A percentile compares a stretch with the other conserved stretches of the same genome.
Evolutionary conservation across 495 filamentous ascomycete species (phyloP).

Genomic region (Talaromyces proteolyticus): DNA sequence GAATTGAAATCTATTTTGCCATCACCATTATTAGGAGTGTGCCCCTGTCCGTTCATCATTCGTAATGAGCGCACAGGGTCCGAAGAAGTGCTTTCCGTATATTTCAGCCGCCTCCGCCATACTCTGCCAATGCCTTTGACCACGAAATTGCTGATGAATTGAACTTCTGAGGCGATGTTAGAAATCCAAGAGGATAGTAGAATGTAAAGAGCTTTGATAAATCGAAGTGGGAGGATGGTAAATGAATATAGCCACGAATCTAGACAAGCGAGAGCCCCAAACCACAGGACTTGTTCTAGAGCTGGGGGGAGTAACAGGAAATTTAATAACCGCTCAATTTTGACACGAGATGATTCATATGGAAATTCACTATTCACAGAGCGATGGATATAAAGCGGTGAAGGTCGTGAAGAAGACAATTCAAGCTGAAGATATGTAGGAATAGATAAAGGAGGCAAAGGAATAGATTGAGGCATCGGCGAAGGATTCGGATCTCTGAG

Average conservation of each 20-base stretch:
- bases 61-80: neutral
- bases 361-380: constrained; percentile 67
- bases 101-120: constrained; percentile 55
- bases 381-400: constrained; percentile 82
- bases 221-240: constrained; percentile 87
- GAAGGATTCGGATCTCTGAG: constrained; percentile 44
- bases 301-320: constrained; percentile 76
- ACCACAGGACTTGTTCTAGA: constrained; percentile 80
- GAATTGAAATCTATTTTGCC: neutral
- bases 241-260: constrained; percentile 98
- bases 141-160: constrained; percentile 65
- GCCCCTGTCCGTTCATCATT: neutral
- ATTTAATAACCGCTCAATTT: constrained; percentile 88
- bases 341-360: constrained; percentile 94
- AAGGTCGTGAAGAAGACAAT: constrained; percentile 72
- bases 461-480: constrained; percentile 63
- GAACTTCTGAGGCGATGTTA: constrained; percentile 57
- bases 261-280: constrained; percentile 84
- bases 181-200: constrained; percentile 66
- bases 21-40: neutral
- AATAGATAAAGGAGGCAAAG: constrained; percentile 78
- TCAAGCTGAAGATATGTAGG: constrained; percentile 87
- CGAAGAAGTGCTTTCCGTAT: constrained; percentile 14
- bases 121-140: constrained; percentile 69
- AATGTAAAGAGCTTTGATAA: constrained; percentile 75